phyloP scores from a whole-genome alignment of 768 basidiomycete species.

The Pholiota microspora region DNA sequence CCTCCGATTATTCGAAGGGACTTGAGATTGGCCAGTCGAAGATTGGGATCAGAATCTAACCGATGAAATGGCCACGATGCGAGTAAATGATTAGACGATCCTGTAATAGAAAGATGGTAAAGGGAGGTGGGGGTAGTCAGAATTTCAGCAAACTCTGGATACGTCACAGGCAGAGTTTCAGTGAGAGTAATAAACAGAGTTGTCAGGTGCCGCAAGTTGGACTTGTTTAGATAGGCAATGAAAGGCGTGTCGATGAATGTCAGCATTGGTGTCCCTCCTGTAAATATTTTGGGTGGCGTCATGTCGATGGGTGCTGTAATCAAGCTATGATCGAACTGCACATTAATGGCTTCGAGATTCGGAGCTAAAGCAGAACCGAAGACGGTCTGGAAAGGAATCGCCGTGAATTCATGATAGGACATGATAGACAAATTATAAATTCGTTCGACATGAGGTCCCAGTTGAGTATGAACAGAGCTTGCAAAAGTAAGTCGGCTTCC shows the following conservation, averaged over 20 bases:
- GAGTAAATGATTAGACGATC: constrained; percentile 12
- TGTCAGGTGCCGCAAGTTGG: constrained; percentile 26
- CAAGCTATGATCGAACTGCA: constrained; percentile 13
- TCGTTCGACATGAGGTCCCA: not conserved
- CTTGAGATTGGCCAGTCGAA: constrained; percentile 23
- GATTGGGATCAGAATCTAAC: constrained; percentile 12
- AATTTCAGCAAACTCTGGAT: constrained; percentile 17
- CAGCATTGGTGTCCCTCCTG: constrained; percentile 22
- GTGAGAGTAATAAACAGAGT: constrained; percentile 28
- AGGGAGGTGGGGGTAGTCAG: constrained; percentile 22
- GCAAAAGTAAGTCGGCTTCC: not conserved
- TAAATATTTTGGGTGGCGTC: constrained; percentile 11
- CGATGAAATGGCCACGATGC: constrained; percentile 20
- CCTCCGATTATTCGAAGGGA: constrained; percentile 27
- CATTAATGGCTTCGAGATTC: constrained; percentile 24
- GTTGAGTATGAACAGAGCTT: not conserved
- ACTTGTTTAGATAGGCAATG: constrained; percentile 22
- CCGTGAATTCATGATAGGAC: not conserved
- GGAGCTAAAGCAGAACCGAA: constrained; percentile 6
- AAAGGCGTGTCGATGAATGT: constrained; percentile 25
- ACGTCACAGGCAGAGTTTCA: constrained; percentile 6
- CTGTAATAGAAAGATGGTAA: constrained; percentile 29
- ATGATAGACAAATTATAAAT: constrained; percentile 2
- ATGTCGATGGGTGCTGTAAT: not conserved
- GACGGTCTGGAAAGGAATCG: constrained; percentile 1